Base-by-base conservation (phyloP, 2,329 filamentous ascomycete genomes). In the Talaromyces albobiverticillius region DNA sequence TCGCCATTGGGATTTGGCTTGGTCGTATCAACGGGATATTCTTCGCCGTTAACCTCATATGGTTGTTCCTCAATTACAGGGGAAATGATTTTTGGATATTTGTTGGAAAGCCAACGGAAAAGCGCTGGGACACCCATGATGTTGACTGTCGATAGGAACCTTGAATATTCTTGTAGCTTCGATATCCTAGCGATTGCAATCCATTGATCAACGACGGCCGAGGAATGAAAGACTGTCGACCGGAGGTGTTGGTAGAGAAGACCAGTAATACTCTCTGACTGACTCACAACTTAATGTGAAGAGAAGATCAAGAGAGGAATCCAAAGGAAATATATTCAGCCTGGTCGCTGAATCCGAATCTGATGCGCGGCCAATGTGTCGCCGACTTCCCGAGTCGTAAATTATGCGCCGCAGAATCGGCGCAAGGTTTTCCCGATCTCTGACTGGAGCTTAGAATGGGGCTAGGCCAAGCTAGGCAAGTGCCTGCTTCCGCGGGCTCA, bases 1-100 rank as follows among this genome's bases (percentile, higher is more conserved):
- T 97, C 93, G 70, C 91, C 91, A 74, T 99, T 99, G 2, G 95
- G 95, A 67, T 99, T 99, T 5, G 90, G 85, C 36, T 83, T 79
- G 6, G 88, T 91, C 10, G 84, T 86, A 69, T 99, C 91, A 57
- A 97, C 84, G 2, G 94, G 94, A 55, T 96, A 87, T 62, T 83
- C 80, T 41, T 86, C 82, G 61, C 91, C 93, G 80, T 96, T 90
- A 71, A 97, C 84, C 60, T 86, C 86, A 53, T 88, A 79, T 9
- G 92, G 88, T 62, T 84, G 80, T 59, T 96, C 90, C 77, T 99
- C 94, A 54, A 92, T 82, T 52, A 99, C 94, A 6, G 87, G 83
- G 9, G 89, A 94, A 61, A 97, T 89, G 69, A 97, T 99, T 77
- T 97, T 97, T 57, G 94, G 94, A 69, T 97, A 96, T 71, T 95